phyloP scores from a whole-genome alignment of 345 rosid genomes.

The Ceriops tagal region DNA sequence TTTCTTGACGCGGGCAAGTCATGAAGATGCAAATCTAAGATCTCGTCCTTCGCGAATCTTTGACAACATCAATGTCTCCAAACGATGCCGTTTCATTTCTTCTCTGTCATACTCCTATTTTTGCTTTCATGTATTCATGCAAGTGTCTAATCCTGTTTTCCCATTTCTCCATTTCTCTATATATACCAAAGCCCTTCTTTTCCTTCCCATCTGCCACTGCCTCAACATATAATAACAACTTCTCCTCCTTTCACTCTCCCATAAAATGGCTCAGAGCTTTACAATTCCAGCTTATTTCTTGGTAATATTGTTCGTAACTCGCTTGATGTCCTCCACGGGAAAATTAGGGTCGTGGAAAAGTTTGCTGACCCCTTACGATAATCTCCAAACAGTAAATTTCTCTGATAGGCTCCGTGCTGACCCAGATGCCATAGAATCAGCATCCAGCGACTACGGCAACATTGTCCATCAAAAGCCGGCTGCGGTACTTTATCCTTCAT shows the following conservation, averaged over 20 bases:
- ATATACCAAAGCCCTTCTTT: not conserved
- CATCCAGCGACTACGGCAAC: conserved; percentile 68
- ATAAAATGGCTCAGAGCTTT: conserved; percentile 28
- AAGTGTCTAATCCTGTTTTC: not conserved
- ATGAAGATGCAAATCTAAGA: conserved; percentile 7
- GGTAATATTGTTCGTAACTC: conserved; percentile 30
- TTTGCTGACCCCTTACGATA: conserved; percentile 6
- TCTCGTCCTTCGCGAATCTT: conserved; percentile 14
- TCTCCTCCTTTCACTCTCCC: not conserved
- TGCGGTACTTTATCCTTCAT: conserved; percentile 69
- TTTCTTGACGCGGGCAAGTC: conserved; percentile 9
- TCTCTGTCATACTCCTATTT: conserved; percentile 4
- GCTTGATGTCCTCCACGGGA: conserved; percentile 23
- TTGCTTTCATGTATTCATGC: conserved; percentile 20
- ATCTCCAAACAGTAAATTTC: conserved; percentile 21
- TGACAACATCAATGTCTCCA: conserved; percentile 9
- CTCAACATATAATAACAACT: not conserved
- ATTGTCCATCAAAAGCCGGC: conserved; percentile 40
- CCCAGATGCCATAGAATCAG: conserved; percentile 37
- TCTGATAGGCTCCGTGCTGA: conserved; percentile 36
- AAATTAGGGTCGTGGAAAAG: conserved; percentile 23
- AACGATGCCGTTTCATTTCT: conserved; percentile 26
- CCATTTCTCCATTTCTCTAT: not conserved
- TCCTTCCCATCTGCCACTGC: not conserved
- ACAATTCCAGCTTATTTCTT: conserved; percentile 23